Evolutionary conservation across 108 stramenopile species (phyloP), one percentile per base, ranked within the genome.

Genomic region (Mediolabrus comicus): DNA sequence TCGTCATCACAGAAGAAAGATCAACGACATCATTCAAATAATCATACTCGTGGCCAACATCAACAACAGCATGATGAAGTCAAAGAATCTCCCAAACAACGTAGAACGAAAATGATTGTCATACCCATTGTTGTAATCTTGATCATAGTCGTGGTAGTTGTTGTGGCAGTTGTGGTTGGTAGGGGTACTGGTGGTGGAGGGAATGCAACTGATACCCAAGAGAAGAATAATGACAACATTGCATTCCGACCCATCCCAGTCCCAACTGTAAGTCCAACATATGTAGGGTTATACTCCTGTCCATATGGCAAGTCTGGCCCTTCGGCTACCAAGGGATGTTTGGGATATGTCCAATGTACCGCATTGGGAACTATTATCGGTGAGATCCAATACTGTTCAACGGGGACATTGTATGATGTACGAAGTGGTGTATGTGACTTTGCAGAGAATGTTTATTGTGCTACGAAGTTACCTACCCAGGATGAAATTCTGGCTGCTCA

Each of bases 311-410:
- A 61, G 1, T 8, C 0, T 13, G 77, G 77, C 9, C 49, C 38
- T 0, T 56, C 69, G 8, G 59, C 70, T 1, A 71, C 65, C 3
- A 56, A 58, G 22, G 70, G 70, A 0, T 79, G 77, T 57, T 22
- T 71, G 11, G 77, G 77, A 30, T 79, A 60, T 28, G 65, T 71
- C 4, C 30, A 67, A 59, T 79, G 77, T 65, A 53, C 71, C 19
- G 41, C 28, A 1, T 29, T 34, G 2, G 65, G 65, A 0, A 64
- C n/a, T 9, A 30, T 51, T 1, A 28, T 29, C 1, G 65, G 59
- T 0, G 27, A 16, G 3, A 41, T 71, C 10, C 27, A 65, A 17
- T 28, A 30, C 2, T 79, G 77, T 49, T 29, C 52, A 5, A 4
- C 24, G 24, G 65, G 65, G 25, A 79, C 77, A 13, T 57, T 79